Conservation (phyloP, 1,284 basidiomycete species). For the Pseudomicrostroma phylloplanum region DNA sequence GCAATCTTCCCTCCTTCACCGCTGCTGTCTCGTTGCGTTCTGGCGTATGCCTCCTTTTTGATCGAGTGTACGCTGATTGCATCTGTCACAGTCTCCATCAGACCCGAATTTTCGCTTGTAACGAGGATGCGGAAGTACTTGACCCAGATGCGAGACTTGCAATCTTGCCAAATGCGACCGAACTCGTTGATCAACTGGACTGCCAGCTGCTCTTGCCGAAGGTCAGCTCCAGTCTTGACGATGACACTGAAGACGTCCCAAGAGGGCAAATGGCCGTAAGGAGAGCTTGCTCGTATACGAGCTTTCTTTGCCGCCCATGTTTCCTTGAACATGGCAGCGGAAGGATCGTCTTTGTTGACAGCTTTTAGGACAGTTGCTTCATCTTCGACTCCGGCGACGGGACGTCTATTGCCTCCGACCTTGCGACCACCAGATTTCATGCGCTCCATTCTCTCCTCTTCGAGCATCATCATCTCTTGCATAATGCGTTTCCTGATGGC, state of each 20-base stretch:
- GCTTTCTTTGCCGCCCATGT: slow-evolving; percentile 92
- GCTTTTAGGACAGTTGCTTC: slow-evolving; percentile 71
- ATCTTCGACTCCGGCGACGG: slow-evolving; percentile 71
- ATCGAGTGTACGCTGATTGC: slow-evolving; percentile 97
- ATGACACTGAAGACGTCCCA: slow-evolving; percentile 85
- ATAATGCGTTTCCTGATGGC: slow-evolving; percentile 93
- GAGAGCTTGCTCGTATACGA: slow-evolving; percentile 82
- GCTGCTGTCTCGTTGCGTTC: slow-evolving; percentile 60
- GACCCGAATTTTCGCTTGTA: slow-evolving; percentile 81
- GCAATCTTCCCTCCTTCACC: slow-evolving; percentile 56
- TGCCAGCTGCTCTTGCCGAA: slow-evolving; percentile 95
- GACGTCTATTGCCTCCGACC: slow-evolving; percentile 35
- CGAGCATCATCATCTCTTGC: slow-evolving; percentile 94
- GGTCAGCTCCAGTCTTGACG: slow-evolving; percentile 93
- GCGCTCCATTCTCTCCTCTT: slow-evolving; percentile 90
- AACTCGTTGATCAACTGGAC: slow-evolving; percentile 92
- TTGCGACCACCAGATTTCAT: slow-evolving; percentile 64
- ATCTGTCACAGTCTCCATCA: slow-evolving; percentile 65
- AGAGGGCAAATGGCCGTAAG: slow-evolving; percentile 86
- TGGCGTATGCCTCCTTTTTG: slow-evolving; percentile 95
- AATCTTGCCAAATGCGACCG: slow-evolving; percentile 83
- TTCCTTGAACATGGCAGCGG: slow-evolving; percentile 80
- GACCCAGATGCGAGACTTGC: slow-evolving; percentile 40
- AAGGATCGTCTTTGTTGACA: slow-evolving; percentile 93
- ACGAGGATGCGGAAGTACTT: slow-evolving; percentile 73